Base-by-base conservation (phyloP, 2,329 filamentous ascomycete species). In the Colletotrichum sp. region DNA sequence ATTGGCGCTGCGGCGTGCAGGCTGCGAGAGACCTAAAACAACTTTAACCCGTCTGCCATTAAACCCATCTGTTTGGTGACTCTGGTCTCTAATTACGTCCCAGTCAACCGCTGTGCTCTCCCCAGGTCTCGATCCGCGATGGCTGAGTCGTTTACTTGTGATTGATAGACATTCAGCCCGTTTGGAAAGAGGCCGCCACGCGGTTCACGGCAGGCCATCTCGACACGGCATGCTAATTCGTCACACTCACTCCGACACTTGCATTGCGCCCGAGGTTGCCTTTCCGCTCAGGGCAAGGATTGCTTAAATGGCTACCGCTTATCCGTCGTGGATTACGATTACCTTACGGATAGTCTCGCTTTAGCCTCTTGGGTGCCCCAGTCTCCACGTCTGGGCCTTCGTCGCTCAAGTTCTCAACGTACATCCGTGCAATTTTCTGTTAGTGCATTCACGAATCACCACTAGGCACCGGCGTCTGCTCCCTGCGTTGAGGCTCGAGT, bases 401-500 rank as follows among this genome's bases (percentile, higher is more conserved):
- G 36, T 39, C 36, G 36, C 36, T 39, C 36, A 39, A 39, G 15
- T 22, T 30, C 62, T 63, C 29, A 72, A 72, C 52, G 69, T 49
- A 72, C 59, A 76, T 69, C 73, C 73, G 73, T 76, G 73, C 73
- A 59, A 44, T 55, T 25, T 71, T 49, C 25, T 72, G 64, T 73
- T 73, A 69, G 70, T 61, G 39, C 52, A 34, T 74, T 65, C 74
- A 69, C 73, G 29, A 63, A 55, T 52, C n/a, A 52, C 44, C 44
- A 52, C 44, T 52, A 44, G 32, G 64, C 64, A 29, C 57, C 70
- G 39, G 44, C 49, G 29, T 32, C 63, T 30, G 49, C 73, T 73
- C 73, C 74, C 65, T 69, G 74, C 70, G 49, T 63, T 63, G 59
- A 76, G 74, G 74, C 70, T 73, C 64, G 74, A 76, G 74, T 71